phyloP scores from a whole-genome alignment of 2,329 filamentous ascomycete species.

The Cladosporium velox region DNA sequence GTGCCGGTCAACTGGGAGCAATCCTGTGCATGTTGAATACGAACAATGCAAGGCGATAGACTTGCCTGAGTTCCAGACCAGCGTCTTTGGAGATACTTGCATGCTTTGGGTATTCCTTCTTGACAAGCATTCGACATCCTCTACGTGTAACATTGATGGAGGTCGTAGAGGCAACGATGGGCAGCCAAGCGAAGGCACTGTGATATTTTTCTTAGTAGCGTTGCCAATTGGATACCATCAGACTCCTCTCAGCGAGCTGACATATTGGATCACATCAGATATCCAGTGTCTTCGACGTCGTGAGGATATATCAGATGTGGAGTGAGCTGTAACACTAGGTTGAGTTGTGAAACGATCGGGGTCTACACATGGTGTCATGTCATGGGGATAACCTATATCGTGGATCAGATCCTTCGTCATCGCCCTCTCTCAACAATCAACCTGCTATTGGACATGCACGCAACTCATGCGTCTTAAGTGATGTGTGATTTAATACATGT shows the following conservation, averaged over 20 bases:
- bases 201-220: neutral
- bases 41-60: conserved; percentile 1
- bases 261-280: neutral
- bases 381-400: neutral
- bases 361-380: neutral
- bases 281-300: neutral
- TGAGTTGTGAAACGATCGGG: neutral
- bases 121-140: neutral
- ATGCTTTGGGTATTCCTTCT: neutral
- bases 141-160: neutral
- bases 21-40: conserved; percentile 6
- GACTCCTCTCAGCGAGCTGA: neutral
- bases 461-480: neutral
- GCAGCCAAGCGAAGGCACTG: neutral
- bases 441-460: neutral
- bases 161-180: neutral
- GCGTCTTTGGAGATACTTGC: neutral
- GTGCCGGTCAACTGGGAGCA: conserved; percentile 4
- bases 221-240: neutral
- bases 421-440: neutral
- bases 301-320: neutral
- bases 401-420: neutral
- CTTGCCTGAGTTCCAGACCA: neutral
- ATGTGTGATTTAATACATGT: neutral
- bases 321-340: neutral